phyloP scores from a whole-genome alignment of 2,329 filamentous ascomycete species.

The Arthrobotrys sphaeroides region DNA sequence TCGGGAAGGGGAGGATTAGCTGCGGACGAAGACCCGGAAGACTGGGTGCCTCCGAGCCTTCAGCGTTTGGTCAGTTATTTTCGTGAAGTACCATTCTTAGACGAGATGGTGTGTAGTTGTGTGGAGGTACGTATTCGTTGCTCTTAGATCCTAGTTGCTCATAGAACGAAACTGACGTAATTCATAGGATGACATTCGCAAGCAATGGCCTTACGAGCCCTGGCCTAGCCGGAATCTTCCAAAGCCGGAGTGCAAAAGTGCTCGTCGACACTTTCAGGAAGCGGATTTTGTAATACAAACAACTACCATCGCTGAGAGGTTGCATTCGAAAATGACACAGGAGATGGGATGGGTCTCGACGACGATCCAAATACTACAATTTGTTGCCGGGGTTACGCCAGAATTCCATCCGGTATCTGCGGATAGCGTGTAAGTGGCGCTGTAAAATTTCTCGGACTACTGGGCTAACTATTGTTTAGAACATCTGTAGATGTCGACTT shows the following conservation, averaged over 20 bases:
- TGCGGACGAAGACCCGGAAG: not conserved
- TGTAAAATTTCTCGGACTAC: no score
- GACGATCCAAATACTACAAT: not conserved
- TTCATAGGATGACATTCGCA: not conserved
- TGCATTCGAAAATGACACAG: not conserved
- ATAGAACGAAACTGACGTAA: not conserved
- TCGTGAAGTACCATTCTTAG: not conserved
- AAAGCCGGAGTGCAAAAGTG: not conserved
- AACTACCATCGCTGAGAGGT: not conserved
- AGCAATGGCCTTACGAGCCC: slow-evolving; percentile 1
- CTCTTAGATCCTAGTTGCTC: no score
- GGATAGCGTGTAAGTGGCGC: no score
- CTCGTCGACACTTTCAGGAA: no score
- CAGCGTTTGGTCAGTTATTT: not conserved
- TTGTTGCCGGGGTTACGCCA: not conserved
- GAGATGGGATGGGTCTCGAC: not conserved
- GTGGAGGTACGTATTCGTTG: not conserved
- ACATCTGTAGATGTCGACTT: no score
- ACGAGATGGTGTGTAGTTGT: not conserved
- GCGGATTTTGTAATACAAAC: not conserved
- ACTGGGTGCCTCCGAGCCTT: not conserved
- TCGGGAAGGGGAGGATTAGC: no score
- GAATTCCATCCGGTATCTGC: no score
- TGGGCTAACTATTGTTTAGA: no score
- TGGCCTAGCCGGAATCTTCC: not conserved